Conservation (phyloP, 352 stramenopile genomes). For the Blastocystis sp. region DNA sequence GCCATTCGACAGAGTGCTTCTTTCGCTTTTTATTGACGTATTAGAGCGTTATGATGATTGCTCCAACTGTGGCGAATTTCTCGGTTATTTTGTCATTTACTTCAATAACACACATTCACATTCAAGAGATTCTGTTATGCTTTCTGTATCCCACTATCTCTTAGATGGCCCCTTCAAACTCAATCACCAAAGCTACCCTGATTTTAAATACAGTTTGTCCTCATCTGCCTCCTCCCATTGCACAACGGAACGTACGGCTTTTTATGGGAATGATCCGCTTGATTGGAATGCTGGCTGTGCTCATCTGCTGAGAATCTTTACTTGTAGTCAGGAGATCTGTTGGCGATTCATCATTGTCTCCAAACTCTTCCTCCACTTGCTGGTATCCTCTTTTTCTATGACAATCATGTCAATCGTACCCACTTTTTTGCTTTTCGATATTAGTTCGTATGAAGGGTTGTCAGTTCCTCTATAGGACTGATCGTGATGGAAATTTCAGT, state of each 20-base stretch:
- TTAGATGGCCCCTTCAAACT: neutral
- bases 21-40: neutral
- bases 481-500: neutral
- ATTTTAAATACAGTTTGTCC: neutral
- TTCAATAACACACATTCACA: neutral
- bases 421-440: neutral
- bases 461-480: neutral
- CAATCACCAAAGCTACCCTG: neutral
- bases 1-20: neutral
- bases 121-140: neutral
- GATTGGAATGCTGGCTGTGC: neutral
- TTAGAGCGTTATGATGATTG: neutral
- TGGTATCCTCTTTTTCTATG: conserved; percentile 35
- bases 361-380: neutral
- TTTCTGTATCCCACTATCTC: neutral
- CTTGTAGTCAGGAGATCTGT: neutral
- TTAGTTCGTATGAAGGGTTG: neutral
- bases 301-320: neutral
- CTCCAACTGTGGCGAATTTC: conserved; percentile 3
- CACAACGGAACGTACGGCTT: neutral
- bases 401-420: neutral
- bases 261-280: neutral
- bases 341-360: neutral
- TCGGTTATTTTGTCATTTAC: conserved; percentile 20
- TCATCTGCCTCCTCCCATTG: neutral